Evolutionary conservation across 495 filamentous ascomycete genomes (phyloP).

Genomic region (Recurvomyces mirabilis): DNA sequence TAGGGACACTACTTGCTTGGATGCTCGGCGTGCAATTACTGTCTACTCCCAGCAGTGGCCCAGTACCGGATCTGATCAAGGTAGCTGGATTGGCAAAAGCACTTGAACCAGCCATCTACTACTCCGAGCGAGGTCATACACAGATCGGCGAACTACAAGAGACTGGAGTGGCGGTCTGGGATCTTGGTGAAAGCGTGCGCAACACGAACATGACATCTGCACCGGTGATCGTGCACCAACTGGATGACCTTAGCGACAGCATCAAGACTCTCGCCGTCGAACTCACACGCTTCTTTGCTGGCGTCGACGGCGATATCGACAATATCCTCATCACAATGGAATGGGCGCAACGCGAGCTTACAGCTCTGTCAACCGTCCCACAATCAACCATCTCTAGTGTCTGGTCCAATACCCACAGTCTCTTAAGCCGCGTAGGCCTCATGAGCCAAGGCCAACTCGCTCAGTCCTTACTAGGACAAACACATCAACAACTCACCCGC

Average conservation of each 20-base stretch:
- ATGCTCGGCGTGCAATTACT: constrained; percentile 49
- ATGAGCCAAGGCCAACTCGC: constrained; percentile 12
- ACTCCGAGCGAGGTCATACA: constrained; percentile 74
- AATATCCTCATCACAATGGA: constrained; percentile 88
- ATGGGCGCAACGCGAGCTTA: constrained; percentile 77
- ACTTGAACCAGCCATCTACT: constrained; percentile 85
- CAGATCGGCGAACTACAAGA: constrained; percentile 80
- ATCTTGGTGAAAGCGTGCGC: constrained; percentile 76
- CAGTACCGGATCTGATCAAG: constrained; percentile 80
- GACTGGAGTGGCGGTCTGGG: constrained; percentile 83
- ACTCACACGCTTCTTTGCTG: constrained; percentile 77
- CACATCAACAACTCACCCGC: constrained; percentile 64
- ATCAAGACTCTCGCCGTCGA: constrained; percentile 72
- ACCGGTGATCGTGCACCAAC: constrained; percentile 68
- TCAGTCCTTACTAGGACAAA: constrained; percentile 60
- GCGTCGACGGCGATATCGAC: constrained; percentile 85
- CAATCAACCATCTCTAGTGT: constrained; percentile 49
- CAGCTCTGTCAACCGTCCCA: constrained; percentile 41
- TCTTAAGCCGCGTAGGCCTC: constrained; percentile 42
- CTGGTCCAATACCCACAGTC: constrained; percentile 68
- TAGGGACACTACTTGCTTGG: constrained; percentile 48
- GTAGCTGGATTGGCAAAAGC: constrained; percentile 76
- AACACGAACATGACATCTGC: constrained; percentile 82
- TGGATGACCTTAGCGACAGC: constrained; percentile 72
- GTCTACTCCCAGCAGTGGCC: constrained; percentile 50